phyloP scores from a whole-genome alignment of 2,329 filamentous ascomycete species.

The Diaporthe ampelina region DNA sequence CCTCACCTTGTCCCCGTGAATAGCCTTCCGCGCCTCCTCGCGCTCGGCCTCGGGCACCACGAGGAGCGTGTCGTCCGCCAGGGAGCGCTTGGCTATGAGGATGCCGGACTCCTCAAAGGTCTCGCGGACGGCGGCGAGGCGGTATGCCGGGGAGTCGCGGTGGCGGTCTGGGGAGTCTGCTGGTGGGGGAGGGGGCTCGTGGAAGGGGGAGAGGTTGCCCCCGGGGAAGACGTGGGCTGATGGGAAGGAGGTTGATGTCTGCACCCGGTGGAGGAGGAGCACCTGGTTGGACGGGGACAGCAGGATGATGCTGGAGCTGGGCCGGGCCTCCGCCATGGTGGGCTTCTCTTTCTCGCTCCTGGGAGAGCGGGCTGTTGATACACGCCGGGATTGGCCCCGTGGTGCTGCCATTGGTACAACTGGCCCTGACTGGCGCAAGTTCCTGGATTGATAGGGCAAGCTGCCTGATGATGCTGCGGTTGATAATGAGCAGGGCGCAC shows the following conservation, averaged over 20 bases:
- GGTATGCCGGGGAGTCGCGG: constrained; percentile 78
- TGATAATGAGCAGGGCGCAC: not conserved
- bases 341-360: not conserved
- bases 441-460: not conserved
- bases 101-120: constrained; percentile 97
- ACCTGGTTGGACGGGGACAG: constrained; percentile 90
- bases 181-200: constrained; percentile 75
- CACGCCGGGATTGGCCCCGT: not conserved
- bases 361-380: not conserved
- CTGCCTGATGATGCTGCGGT: not conserved
- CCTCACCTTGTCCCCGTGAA: constrained; percentile 75
- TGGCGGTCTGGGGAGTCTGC: constrained; percentile 70
- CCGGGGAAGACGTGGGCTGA: constrained; percentile 97
- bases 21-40: constrained; percentile 71
- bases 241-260: constrained; percentile 85
- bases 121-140: constrained; percentile 88
- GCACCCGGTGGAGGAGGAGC: constrained; percentile 87
- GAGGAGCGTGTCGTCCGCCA: constrained; percentile 66
- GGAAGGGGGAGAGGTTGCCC: constrained; percentile 82
- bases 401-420: not conserved
- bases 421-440: not conserved
- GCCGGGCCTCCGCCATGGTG: constrained; percentile 22
- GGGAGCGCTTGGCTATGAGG: constrained; percentile 71
- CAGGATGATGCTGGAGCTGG: constrained; percentile 76
- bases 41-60: constrained; percentile 71